A percentile compares a stretch with the other conserved stretches of the same genome.
phyloP scores from a whole-genome alignment of 371 early-diverging fungal genomes.

The Mucor saturninus region DNA sequence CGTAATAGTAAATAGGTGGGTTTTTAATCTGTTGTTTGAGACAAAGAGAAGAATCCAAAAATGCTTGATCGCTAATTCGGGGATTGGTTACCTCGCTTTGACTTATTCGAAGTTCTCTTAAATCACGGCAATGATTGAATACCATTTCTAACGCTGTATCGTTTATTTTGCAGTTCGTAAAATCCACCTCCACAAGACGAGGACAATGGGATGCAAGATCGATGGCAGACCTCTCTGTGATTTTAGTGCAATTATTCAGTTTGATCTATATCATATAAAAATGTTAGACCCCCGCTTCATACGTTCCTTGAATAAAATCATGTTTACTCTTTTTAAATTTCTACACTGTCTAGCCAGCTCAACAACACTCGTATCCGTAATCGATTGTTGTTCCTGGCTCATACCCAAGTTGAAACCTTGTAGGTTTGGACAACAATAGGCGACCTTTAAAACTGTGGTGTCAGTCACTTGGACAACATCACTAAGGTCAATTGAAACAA shows the following conservation, averaged over 20 bases:
- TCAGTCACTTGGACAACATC: conserved; percentile 44
- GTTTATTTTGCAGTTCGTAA: conserved; percentile 59
- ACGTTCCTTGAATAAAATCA: background rate
- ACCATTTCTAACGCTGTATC: conserved; percentile 50
- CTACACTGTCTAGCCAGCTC: conserved; percentile 36
- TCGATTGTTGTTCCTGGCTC: conserved; percentile 36
- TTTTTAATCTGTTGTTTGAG: background rate
- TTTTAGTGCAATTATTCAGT: conserved; percentile 55
- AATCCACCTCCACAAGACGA: conserved; percentile 62
- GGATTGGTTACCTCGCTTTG: conserved; percentile 28
- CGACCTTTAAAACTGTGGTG: conserved; percentile 34
- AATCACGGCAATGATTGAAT: conserved; percentile 49
- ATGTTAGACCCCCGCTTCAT: background rate
- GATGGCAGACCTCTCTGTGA: conserved; percentile 57
- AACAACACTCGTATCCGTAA: conserved; percentile 41
- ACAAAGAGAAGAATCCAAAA: conserved; percentile 29
- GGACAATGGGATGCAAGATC: conserved; percentile 59
- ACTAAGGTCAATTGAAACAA: conserved; percentile 52
- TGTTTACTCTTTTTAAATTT: conserved; percentile 44
- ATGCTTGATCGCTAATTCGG: conserved; percentile 48
- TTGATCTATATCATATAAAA: conserved; percentile 53
- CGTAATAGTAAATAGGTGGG: conserved; percentile 28
- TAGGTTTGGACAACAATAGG: conserved; percentile 41
- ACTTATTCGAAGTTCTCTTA: conserved; percentile 59
- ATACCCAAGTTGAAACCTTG: conserved; percentile 55